Base-by-base conservation (phyloP, 176 grass and related monocot genomes). In the Miscanthus lutarioriparius region DNA sequence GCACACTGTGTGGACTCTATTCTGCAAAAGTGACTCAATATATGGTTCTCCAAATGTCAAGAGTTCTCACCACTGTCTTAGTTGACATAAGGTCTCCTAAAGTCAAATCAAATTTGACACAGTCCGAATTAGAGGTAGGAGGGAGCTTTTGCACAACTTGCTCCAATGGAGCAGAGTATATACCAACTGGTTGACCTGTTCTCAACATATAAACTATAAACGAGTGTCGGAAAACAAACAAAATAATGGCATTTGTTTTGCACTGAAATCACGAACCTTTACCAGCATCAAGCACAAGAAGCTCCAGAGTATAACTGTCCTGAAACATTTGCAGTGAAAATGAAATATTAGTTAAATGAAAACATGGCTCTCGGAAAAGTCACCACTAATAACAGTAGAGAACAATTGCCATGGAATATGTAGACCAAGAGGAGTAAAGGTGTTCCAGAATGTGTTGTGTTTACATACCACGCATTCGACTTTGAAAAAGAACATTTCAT, bases 401-500 rank as follows among this genome's bases (percentile, higher is more conserved):
- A 61, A 62, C 22, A 89, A 78, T 59, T 64, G 43, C 51, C 67
- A 85, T 37, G 64, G 19, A 76, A 76, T 85, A 70, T 16, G 20
- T 32, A 76, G 84, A 72, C 33, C 51, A 67, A 66, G 36, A 63
- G 7, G 41, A 77, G 26, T 30, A 41, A 27, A 36, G 16, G 70
- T 49, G 80, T 74, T 43, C 3, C 39, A 47, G 38, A 64, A 77
- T 28, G 27, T 15, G 8, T 25, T 58, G 47, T 10, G 22, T 59
- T 81, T 70, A 88, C 85, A 85, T 85, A 98, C 96, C 92, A 82
- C 82, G 27, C 67, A 68, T 83, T 91, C 76, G 6, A 98, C 85
- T 92, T 93, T 98, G 88, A 95, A 95, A 79, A 95, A 98, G 79
- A 98, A 98, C 89, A 98, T 95, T 89, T 98, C 96, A 27, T 91